Evolutionary conservation across 1,284 basidiomycete species (phyloP).

Genomic region (Coniferiporia weirii): DNA sequence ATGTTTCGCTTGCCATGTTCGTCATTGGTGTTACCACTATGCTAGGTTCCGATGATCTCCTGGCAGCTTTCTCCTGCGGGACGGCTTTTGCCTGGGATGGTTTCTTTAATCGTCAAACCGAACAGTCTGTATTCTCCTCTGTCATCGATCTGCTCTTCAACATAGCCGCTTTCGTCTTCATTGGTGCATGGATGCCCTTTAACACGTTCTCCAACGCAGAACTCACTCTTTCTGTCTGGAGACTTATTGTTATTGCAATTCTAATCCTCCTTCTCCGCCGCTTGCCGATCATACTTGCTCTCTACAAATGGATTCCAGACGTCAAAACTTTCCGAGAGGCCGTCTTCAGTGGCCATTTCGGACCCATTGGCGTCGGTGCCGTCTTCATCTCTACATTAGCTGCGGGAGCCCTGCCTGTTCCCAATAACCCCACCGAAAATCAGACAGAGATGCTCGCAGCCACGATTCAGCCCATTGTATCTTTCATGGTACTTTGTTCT

Average conservation of each 20-base stretch:
- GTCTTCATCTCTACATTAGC: slow-evolving; percentile 92
- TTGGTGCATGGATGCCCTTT: slow-evolving; percentile 95
- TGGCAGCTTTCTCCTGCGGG: slow-evolving; percentile 93
- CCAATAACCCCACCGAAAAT: slow-evolving; percentile 46
- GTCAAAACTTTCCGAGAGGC: slow-evolving; percentile 88
- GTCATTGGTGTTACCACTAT: slow-evolving; percentile 82
- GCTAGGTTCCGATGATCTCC: slow-evolving; percentile 89
- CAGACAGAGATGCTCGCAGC: slow-evolving; percentile 66
- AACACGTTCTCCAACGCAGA: slow-evolving; percentile 58
- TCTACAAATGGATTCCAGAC: slow-evolving; percentile 91
- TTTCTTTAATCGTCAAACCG: slow-evolving; percentile 96
- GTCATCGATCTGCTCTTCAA: slow-evolving; percentile 94
- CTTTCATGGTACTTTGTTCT: slow-evolving; percentile 87
- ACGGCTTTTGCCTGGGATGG: slow-evolving; percentile 98
- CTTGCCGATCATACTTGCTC: slow-evolving; percentile 75
- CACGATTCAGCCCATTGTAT: slow-evolving; percentile 84
- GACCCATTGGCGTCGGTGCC: slow-evolving; percentile 87
- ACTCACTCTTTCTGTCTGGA: slow-evolving; percentile 76
- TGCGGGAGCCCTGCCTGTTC: slow-evolving; percentile 57
- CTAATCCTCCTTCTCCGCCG: slow-evolving; percentile 75
- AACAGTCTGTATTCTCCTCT: slow-evolving; percentile 91
- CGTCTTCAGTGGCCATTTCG: slow-evolving; percentile 88
- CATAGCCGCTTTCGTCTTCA: slow-evolving; percentile 84
- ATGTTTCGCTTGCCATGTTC: slow-evolving; percentile 72
- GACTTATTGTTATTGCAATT: slow-evolving; percentile 77